Percentiles rank a stretch among this genome's conserved stretches.
phyloP scores from a whole-genome alignment of 2,329 filamentous ascomycete genomes.

The Ophiostoma australiae region DNA sequence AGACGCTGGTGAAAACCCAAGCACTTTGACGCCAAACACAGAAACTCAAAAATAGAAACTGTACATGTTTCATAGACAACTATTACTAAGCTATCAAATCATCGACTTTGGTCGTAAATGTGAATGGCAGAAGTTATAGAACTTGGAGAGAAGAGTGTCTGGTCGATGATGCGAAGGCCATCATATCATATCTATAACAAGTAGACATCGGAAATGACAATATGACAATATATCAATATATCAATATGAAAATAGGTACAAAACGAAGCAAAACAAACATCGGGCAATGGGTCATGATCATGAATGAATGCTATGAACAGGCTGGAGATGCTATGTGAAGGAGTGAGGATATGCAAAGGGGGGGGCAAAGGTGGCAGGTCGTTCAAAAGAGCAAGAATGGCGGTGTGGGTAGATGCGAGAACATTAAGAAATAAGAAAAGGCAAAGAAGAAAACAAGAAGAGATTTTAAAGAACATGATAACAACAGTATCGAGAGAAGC shows the following conservation, averaged over 20 bases:
- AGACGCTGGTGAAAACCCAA: not conserved
- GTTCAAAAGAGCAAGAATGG: not conserved
- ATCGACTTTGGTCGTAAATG: not conserved
- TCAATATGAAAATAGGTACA: not conserved
- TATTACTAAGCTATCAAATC: not conserved
- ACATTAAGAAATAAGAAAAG: not conserved
- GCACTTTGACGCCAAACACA: not conserved
- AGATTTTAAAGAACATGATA: not conserved
- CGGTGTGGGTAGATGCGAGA: not conserved
- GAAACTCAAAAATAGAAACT: not conserved
- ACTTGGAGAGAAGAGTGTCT: not conserved
- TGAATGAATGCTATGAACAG: constrained; percentile 1
- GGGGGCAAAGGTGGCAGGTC: not conserved
- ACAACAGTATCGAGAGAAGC: not conserved
- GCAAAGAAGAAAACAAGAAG: not conserved
- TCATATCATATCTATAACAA: not conserved
- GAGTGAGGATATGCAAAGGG: not conserved
- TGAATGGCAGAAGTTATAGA: not conserved
- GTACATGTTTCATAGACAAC: not conserved
- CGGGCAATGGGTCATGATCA: not conserved
- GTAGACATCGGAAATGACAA: not conserved
- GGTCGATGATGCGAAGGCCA: not conserved
- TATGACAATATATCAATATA: not conserved
- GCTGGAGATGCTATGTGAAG: not conserved
- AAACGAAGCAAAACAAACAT: not conserved